A percentile compares a stretch with the other conserved stretches of the same genome.
Conservation (phyloP, 306 rosid species). For the Prinsepia uniflora region DNA sequence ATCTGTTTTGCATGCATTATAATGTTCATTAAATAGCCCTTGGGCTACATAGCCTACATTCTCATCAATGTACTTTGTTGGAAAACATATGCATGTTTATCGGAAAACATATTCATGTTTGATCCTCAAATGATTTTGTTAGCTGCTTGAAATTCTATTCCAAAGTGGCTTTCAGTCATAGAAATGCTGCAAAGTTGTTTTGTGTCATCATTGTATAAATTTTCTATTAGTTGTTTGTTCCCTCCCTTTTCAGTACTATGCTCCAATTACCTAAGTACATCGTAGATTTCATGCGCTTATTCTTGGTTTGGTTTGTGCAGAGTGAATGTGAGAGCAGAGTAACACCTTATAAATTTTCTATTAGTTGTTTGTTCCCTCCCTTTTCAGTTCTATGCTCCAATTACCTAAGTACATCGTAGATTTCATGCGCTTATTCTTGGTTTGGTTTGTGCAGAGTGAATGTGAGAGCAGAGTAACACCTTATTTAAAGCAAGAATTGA, state of each 20-base stretch:
- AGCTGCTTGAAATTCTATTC: not conserved
- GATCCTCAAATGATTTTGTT: not conserved
- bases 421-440: constrained; percentile 32
- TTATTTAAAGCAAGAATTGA: constrained; percentile 75
- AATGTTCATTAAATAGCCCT: not conserved
- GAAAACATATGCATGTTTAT: not conserved
- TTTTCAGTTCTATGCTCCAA: constrained; percentile 4
- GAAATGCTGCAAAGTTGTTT: not conserved
- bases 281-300: constrained; percentile 21
- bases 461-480: constrained; percentile 53
- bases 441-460: constrained; percentile 49
- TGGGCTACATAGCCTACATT: not conserved
- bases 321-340: constrained; percentile 54
- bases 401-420: not conserved
- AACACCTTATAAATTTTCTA: constrained; percentile 34
- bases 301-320: constrained; percentile 42
- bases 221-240: not conserved
- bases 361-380: not conserved
- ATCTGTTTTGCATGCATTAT: not conserved
- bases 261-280: not conserved
- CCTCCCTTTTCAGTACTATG: not conserved
- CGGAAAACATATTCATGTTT: not conserved
- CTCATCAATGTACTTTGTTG: not conserved
- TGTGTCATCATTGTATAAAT: not conserved
- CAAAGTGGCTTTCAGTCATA: not conserved